Conservation (phyloP, 148 eudicot genomes). For the Vaccinium macrocarpon region DNA sequence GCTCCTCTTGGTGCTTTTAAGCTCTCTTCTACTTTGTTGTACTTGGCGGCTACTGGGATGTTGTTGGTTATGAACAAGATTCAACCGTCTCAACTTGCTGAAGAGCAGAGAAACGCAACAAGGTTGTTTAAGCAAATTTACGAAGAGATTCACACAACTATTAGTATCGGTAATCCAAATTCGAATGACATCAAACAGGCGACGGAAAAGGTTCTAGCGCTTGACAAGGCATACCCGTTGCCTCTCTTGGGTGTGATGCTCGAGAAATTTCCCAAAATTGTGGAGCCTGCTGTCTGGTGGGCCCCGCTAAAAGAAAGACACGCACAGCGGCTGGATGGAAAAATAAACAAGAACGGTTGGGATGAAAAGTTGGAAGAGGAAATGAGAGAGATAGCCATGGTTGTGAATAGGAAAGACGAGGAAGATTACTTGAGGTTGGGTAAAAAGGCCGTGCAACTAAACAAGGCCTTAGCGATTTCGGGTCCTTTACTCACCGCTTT, state of each 20-base stretch:
- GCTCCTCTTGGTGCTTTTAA: slow-evolving; percentile 26
- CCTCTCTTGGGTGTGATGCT: slow-evolving; percentile 65
- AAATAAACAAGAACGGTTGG: too few relatives aligned
- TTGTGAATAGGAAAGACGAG: too few relatives aligned
- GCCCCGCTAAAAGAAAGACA: not conserved
- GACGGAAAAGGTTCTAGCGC: slow-evolving; percentile 47
- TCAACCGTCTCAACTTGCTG: slow-evolving; percentile 72
- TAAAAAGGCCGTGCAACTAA: too few relatives aligned
- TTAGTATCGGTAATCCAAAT: slow-evolving; percentile 19
- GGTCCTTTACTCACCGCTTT: too few relatives aligned
- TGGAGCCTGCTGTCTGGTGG: slow-evolving; percentile 64
- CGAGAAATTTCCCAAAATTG: slow-evolving; percentile 49
- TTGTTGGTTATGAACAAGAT: slow-evolving; percentile 51
- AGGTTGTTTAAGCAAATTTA: slow-evolving; percentile 45
- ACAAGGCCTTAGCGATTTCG: too few relatives aligned
- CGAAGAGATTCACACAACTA: slow-evolving; percentile 25
- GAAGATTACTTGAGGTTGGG: too few relatives aligned
- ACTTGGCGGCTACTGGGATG: slow-evolving; percentile 47
- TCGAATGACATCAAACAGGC: slow-evolving; percentile 35
- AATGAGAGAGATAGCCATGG: too few relatives aligned
- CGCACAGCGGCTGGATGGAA: too few relatives aligned
- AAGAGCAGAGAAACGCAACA: slow-evolving; percentile 63
- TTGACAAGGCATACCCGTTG: slow-evolving; percentile 63
- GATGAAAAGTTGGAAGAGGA: too few relatives aligned
- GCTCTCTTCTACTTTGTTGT: slow-evolving; percentile 43